Conservation (phyloP, 1,284 basidiomycete species). For the Microbotryum saponariae region DNA sequence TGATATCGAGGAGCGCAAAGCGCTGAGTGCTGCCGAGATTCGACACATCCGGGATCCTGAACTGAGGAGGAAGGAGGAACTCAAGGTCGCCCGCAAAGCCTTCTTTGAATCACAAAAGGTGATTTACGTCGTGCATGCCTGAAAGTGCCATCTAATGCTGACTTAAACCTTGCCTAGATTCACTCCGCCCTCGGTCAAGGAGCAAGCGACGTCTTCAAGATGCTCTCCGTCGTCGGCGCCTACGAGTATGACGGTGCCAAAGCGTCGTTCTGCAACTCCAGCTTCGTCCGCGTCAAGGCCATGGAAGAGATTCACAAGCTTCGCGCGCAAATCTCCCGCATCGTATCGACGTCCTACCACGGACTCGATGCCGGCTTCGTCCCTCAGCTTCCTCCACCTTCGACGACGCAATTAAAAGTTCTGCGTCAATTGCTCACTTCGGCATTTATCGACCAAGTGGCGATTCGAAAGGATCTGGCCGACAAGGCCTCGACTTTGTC, state of each 20-base stretch:
- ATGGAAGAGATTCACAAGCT: conserved; percentile 99
- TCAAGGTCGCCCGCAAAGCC: conserved; percentile 56
- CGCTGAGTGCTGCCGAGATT: conserved; percentile 45
- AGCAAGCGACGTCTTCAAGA: conserved; percentile 80
- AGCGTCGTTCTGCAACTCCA: conserved; percentile 70
- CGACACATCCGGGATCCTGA: conserved; percentile 54
- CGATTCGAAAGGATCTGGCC: conserved; percentile 78
- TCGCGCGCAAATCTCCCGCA: conserved; percentile 77
- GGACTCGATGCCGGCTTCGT: conserved; percentile 54
- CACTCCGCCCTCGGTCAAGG: conserved; percentile 74
- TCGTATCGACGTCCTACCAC: conserved; percentile 65
- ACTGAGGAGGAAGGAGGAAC: conserved; percentile 59
- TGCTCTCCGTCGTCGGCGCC: conserved; percentile 86
- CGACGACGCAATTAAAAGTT: conserved; percentile 72
- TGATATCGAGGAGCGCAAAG: conserved; percentile 41
- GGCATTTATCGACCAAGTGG: conserved; percentile 92
- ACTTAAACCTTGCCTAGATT: conserved; percentile 45
- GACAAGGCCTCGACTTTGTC: conserved; percentile 45
- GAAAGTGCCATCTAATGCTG: conserved; percentile 4
- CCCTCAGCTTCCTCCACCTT: conserved; percentile 62
- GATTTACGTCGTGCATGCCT: conserved; percentile 29
- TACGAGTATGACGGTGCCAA: conserved; percentile 84
- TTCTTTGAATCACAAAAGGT: conserved; percentile 77
- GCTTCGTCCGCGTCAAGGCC: conserved; percentile 89
- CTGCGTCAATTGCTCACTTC: conserved; percentile 81